Evolutionary conservation across 1,284 basidiomycete genomes (phyloP), one percentile per base, ranked within the genome.

Genomic region (Rhodotorula sp.): DNA sequence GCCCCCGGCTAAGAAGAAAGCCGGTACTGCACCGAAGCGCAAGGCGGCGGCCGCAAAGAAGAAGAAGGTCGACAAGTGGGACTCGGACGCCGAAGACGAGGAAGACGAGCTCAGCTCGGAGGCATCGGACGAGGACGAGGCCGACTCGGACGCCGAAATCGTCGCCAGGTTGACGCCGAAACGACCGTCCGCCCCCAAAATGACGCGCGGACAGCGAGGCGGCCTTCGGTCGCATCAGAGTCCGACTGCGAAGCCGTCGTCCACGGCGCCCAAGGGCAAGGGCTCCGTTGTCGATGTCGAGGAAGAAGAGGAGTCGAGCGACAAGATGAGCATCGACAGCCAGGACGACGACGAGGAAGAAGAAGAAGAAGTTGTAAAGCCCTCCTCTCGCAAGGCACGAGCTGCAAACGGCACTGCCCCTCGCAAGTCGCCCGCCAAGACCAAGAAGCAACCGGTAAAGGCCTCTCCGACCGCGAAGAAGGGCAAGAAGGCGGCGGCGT

Each of bases 81-180:
- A 56, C 26, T 60, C 67, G 59, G 65, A 64, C 17, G 26, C 30
- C 20, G 46, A 66, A 12, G 59, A 55, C 4, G 37, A 42, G 58
- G 15, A 22, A 30, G 57, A 53, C 24, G 64, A 62, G 48, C 20
- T 20, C 49, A 37, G 33, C 42, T 48, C 49, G 20, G 65, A 62
- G 44, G 66, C 62, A 26, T 70, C 61, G 4, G 54, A 63, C 24
- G 42, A 57, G 22, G 65, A 33, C n/a, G 59, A 62, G 51, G 57
- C 79, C n/a, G 62, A 63, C 33, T 54, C 61, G 24, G 37, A 37
- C 22, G 33, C 63, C 6, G 70, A 60, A 8, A 53, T 57, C 26
- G 59, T 54, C 29, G 62, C 15, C 57, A 66, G 20, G 64, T 48
- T 26, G 64, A 55, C 42, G 42, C 44, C 26, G 62, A 58, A 20